Percentiles rank a stretch among this genome's conserved stretches.
phyloP scores from a whole-genome alignment of 371 early-diverging fungal species.

The Apophysomyces sp. region DNA sequence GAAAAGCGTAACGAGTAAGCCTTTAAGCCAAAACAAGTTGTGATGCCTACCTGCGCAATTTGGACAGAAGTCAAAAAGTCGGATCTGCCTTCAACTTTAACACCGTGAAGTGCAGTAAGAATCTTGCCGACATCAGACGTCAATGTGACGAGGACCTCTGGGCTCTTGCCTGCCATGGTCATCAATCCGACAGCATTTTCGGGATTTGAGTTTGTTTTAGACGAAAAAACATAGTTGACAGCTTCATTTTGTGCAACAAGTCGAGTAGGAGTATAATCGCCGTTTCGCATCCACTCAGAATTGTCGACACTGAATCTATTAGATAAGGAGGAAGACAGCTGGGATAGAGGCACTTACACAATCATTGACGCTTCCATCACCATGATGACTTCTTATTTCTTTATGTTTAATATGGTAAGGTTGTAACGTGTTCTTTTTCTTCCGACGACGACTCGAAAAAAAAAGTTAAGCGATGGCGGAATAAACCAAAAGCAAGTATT shows the following conservation, averaged over 20 bases:
- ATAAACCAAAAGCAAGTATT: not conserved
- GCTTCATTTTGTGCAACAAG: slow-evolving; percentile 95
- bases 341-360: slow-evolving; percentile 44
- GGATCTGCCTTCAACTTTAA: slow-evolving; percentile 71
- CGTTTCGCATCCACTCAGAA: slow-evolving; percentile 99
- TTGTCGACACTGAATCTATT: slow-evolving; percentile 81
- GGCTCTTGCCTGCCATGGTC: slow-evolving; percentile 95
- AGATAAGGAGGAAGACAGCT: slow-evolving; percentile 2
- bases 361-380: slow-evolving; percentile 66
- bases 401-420: not conserved
- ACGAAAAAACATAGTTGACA: slow-evolving; percentile 87
- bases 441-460: too few species aligned
- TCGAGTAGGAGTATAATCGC: slow-evolving; percentile 96
- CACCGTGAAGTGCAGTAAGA: slow-evolving; percentile 81
- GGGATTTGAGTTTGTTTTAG: slow-evolving; percentile 91
- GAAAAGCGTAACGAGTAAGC: slow-evolving; percentile 3
- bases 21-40: too few species aligned
- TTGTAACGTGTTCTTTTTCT: not conserved
- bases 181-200: slow-evolving; percentile 97
- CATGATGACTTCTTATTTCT: slow-evolving; percentile 31
- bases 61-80: slow-evolving; percentile 88
- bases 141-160: slow-evolving; percentile 93
- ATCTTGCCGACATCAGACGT: slow-evolving; percentile 92
- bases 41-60: slow-evolving; percentile 93
- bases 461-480: not conserved